These are phyloP conservation scores for Thalassiosira mediterranea DNA, from an alignment of 352 stramenopile species.

Conservation along the genomic window DNA sequence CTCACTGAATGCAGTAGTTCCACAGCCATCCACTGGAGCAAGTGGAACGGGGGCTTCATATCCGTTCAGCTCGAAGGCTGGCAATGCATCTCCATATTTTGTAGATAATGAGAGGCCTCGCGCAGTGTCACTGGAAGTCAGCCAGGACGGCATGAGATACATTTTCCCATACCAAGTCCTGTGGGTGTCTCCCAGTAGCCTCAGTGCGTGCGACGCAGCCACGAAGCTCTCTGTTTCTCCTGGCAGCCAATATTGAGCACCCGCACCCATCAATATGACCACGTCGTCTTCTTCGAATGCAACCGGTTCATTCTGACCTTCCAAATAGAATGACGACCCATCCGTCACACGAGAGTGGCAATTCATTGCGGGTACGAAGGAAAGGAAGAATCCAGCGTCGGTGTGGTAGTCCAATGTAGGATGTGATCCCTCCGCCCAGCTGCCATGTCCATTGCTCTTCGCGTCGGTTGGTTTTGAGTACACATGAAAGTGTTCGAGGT, in stretches of 20 bases:
- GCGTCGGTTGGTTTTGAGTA: slow-evolving; percentile 52
- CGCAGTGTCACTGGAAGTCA: too few species aligned
- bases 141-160: slow-evolving; percentile 47
- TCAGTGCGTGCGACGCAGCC: slow-evolving; percentile 66
- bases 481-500: slow-evolving; percentile 80
- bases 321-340: slow-evolving; percentile 60
- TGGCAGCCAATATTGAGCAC: slow-evolving; percentile 65
- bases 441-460: background rate
- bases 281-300: slow-evolving; percentile 59
- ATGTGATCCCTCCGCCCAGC: background rate
- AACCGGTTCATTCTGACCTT: slow-evolving; percentile 24
- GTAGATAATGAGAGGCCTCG: too few species aligned
- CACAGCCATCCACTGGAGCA: slow-evolving; percentile 23
- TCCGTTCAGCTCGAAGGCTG: slow-evolving; percentile 26
- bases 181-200: slow-evolving; percentile 34
- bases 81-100: slow-evolving; percentile 30
- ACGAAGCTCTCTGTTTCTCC: slow-evolving; percentile 25
- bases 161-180: slow-evolving; percentile 80
- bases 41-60: slow-evolving; percentile 36
- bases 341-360: slow-evolving; percentile 47
- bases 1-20: slow-evolving; percentile 2
- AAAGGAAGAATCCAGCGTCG: slow-evolving; percentile 75
- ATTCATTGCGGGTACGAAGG: slow-evolving; percentile 67
- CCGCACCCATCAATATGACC: slow-evolving; percentile 69
- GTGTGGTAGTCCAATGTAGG: slow-evolving; percentile 62